These are phyloP conservation scores for Salix dunnii DNA, from an alignment of 345 rosid species.

Conservation along the genomic window DNA sequence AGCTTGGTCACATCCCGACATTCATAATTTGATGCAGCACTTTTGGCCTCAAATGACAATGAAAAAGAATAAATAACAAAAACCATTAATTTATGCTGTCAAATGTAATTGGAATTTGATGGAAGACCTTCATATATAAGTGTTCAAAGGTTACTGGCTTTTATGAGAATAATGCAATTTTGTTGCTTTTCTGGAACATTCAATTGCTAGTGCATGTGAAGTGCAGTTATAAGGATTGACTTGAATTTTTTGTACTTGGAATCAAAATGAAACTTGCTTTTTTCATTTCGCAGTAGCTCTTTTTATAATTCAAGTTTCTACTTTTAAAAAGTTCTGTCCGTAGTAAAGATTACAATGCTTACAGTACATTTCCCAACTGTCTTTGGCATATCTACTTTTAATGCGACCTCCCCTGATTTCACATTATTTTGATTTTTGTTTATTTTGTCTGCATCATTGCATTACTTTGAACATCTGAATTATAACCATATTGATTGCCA, in stretches of 20 bases:
- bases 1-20: constrained; percentile 13
- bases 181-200: neutral
- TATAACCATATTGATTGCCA: neutral
- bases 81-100: no score
- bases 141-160: neutral
- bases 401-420: neutral
- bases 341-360: no score
- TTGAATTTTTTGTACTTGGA: neutral
- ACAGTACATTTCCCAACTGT: neutral
- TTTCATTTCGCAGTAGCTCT: no score
- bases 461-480: neutral
- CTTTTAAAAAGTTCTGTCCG: no score
- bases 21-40: constrained; percentile 6
- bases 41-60: constrained; percentile 2
- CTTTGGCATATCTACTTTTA: neutral
- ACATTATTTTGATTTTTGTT: neutral
- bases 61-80: neutral
- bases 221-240: neutral
- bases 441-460: neutral
- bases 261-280: no score
- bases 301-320: no score
- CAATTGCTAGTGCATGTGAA: neutral
- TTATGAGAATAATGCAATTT: neutral
- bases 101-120: neutral
- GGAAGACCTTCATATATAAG: neutral